Evolutionary conservation across 345 rosid genomes (phyloP), one percentile per base, ranked within the genome.

Genomic region (Lagerstroemia speciosa): DNA sequence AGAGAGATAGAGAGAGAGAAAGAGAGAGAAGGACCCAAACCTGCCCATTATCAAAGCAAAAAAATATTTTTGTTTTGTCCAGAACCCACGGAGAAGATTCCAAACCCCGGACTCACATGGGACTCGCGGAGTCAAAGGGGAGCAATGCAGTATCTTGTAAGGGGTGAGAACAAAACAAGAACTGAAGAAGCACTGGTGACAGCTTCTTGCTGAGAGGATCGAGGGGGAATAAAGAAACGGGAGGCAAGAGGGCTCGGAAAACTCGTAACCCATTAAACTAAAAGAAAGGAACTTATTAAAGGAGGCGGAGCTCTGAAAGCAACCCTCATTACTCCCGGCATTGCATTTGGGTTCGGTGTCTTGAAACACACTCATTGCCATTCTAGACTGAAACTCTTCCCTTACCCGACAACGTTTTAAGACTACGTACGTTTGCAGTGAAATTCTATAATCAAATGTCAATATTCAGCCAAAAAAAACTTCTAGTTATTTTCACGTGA

Each of bases 281-380:
- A 55, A 9, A 26, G 22, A 26, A 26, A 10, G 22, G 3, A 24
- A 24, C 24, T 22, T n/a, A 24, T 55, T 55, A 70, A 37, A 73
- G 62, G 50, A 65, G 76, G 41, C 55, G 37, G 73, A 6, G 11
- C 20, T 10, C 31, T 29, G 67, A 66, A 80, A 73, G 85, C 80
- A 78, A 33, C 30, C 61, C 61, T 26, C 61, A 26, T 24, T 55
- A 26, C 61, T 55, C 27, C 7, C 15, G 30, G 31, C 79, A 78
- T 72, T 90, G 31, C 79, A 78, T 72, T 90, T 84, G 93, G 95
- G 88, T 72, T 80, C 93, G 37, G 65, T 69, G 67, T 78, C 92
- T 82, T 81, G 67, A 69, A 78, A 79, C 88, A 80, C 73, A 84
- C 88, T 85, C 96, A 82, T 87, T 80, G 77, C 81, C 69, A 45